These are phyloP conservation scores for Phytomonas francai DNA, from an alignment of 208 protist genomes.

Conservation along the genomic window DNA sequence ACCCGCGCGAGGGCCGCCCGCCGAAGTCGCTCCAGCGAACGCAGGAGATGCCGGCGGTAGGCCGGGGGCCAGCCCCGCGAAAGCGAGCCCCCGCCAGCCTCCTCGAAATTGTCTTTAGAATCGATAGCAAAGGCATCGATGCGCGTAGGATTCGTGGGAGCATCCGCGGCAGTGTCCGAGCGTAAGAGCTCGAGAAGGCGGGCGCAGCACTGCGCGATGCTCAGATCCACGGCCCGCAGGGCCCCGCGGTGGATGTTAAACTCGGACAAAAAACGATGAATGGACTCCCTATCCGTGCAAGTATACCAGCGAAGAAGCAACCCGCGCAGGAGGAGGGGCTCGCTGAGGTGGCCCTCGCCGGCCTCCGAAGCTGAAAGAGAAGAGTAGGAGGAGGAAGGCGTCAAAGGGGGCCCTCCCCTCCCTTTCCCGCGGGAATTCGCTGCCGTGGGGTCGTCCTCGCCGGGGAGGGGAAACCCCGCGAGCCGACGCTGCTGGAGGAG, in stretches of 20 bases:
- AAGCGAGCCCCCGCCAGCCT: slow-evolving; percentile 10
- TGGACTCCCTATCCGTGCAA: slow-evolving; percentile 18
- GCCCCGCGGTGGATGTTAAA: slow-evolving; percentile 37
- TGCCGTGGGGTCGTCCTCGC: background rate
- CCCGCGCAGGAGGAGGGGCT: slow-evolving; percentile 53
- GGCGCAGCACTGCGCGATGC: slow-evolving; percentile 44
- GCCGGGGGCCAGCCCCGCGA: slow-evolving; percentile 17
- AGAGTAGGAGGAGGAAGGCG: background rate
- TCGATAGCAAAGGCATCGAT: background rate
- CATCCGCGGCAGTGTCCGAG: slow-evolving; percentile 5
- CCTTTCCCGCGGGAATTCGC: background rate
- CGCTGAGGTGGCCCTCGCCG: slow-evolving; percentile 37
- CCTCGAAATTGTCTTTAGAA: background rate
- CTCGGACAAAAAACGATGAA: slow-evolving; percentile 13
- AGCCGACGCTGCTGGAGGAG: slow-evolving; percentile 27
- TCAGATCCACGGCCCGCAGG: slow-evolving; percentile 50
- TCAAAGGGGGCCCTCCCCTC: background rate
- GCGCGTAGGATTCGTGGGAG: background rate
- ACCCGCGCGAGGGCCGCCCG: slow-evolving; percentile 32
- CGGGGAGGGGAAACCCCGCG: slow-evolving; percentile 15
- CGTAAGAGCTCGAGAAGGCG: slow-evolving; percentile 37
- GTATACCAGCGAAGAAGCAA: slow-evolving; percentile 63
- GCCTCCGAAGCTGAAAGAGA: slow-evolving; percentile 6
- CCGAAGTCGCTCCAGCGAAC: slow-evolving; percentile 46
- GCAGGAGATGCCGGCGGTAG: slow-evolving; percentile 23